Evolutionary conservation across 2,329 filamentous ascomycete genomes (phyloP), one percentile per base, ranked within the genome.

Genomic region (Orbilia quercus): DNA sequence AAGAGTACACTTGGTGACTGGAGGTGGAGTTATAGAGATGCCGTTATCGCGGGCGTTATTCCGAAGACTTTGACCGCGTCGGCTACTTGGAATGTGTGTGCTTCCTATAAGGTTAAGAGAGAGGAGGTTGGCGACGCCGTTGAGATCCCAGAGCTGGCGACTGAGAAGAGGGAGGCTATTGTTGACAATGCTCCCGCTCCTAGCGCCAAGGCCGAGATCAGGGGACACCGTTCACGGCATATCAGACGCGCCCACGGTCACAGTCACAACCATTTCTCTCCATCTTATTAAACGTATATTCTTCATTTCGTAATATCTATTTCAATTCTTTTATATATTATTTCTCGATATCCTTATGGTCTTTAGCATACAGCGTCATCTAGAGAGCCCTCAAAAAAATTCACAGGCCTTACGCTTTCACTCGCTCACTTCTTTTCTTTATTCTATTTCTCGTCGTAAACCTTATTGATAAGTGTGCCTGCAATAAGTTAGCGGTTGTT

Each of bases 1-100:
- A 88, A 88, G 79, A 78, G 79, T 12, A 73, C 78, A 14, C 83
- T 75, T 66, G 81, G 80, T 36, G 83, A 85, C 75, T 84, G 82
- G 79, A 78, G 83, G 20, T 85, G 84, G 84, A 82, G 82, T 72
- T 85, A 86, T 75, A 78, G 81, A 77, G 80, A 80, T 76, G 82
- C 81, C 36, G 80, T 82, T 20, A 76, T 77, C 9, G 81, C 80
- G 2, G 81, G 81, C 7, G 80, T 82, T 7, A 82, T 82, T 58
- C 80, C 81, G 7, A 79, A 44, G 36, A 78, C 82, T 11, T 44
- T 72, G 44, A 12, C 12, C 5, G 22, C 18, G 28, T 64, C 31
- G 1, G 57, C 74, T 4, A 62, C 65, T 25, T 65, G 59, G 67
- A 60, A 72, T 22, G 67, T 72, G n/a, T 72, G 67, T 16, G 53